phyloP scores from a whole-genome alignment of 768 basidiomycete genomes.

The Tulasnella sp. region DNA sequence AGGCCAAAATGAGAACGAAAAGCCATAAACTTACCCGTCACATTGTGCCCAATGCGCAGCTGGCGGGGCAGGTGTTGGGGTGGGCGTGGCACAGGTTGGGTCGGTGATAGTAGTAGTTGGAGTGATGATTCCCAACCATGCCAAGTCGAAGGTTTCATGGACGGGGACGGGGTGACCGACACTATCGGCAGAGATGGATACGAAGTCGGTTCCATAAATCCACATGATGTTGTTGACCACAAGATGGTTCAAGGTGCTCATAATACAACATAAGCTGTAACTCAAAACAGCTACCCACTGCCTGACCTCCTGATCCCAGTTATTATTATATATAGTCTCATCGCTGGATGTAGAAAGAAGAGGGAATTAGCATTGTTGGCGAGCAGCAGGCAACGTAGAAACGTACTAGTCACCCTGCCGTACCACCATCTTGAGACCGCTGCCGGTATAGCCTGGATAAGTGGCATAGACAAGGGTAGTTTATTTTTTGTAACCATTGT shows the following conservation, averaged over 20 bases:
- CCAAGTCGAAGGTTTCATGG: constrained; percentile 36
- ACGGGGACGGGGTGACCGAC: constrained; percentile 44
- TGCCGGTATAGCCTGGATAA: constrained; percentile 43
- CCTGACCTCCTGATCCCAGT: constrained; percentile 42
- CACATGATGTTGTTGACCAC: constrained; percentile 36
- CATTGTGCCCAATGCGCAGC: not conserved
- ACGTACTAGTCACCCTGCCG: constrained; percentile 41
- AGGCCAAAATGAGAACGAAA: too few relatives aligned
- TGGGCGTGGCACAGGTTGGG: not conserved
- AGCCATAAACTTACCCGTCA: not conserved
- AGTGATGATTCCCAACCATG: constrained; percentile 35
- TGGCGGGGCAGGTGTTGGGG: not conserved
- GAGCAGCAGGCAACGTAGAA: not conserved
- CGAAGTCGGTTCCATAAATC: constrained; percentile 39
- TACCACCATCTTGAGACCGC: constrained; percentile 39
- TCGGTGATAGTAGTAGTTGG: not conserved
- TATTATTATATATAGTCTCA: constrained; percentile 38
- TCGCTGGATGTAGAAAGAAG: too few relatives aligned
- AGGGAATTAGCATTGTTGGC: too few relatives aligned
- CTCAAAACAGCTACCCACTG: constrained; percentile 48
- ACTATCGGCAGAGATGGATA: constrained; percentile 38
- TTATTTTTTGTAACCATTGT: constrained; percentile 32
- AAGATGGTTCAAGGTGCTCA: constrained; percentile 34
- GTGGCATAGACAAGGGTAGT: constrained; percentile 36
- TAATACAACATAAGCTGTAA: constrained; percentile 32